phyloP scores from a whole-genome alignment of 1,139 yeast species.

The Pneumocystis oryctolagi region DNA sequence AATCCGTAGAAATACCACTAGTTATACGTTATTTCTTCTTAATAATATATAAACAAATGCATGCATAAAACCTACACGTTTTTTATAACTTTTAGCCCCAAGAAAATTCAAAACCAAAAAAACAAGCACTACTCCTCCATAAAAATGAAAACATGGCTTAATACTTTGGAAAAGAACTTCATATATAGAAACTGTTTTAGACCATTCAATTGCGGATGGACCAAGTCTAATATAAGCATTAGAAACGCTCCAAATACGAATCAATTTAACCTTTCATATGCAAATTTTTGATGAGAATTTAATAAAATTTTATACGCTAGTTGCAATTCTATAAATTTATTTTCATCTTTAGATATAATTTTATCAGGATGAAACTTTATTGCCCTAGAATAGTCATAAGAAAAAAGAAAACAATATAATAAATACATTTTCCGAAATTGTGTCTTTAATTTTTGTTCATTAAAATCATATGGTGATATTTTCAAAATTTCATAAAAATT shows the following conservation, averaged over 20 bases:
- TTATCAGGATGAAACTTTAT: conserved; percentile 26
- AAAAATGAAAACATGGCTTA: conserved; percentile 15
- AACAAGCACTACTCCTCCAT: conserved; percentile 15
- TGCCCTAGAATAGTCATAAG: not conserved
- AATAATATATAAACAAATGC: not conserved
- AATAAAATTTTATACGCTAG: conserved; percentile 22
- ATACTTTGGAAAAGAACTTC: conserved; percentile 12
- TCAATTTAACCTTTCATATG: conserved; percentile 23
- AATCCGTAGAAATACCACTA: not conserved
- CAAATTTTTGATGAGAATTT: conserved; percentile 19
- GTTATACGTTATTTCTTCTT: not conserved
- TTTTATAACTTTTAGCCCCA: conserved; percentile 14
- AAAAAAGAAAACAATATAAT: not conserved
- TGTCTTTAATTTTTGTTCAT: conserved; percentile 14
- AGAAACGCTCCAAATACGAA: not conserved
- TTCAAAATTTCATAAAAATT: conserved; percentile 15
- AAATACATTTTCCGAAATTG: conserved; percentile 19
- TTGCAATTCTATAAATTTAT: conserved; percentile 19
- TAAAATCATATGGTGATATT: conserved; percentile 10
- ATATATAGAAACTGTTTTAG: conserved; percentile 6
- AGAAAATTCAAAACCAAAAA: conserved; percentile 16
- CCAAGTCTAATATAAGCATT: conserved; percentile 14
- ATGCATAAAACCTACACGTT: not conserved
- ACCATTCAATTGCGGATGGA: conserved; percentile 11
- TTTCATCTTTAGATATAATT: conserved; percentile 12